Conservation (phyloP, 495 filamentous ascomycete species). For the Hypoxylon perforatum region DNA sequence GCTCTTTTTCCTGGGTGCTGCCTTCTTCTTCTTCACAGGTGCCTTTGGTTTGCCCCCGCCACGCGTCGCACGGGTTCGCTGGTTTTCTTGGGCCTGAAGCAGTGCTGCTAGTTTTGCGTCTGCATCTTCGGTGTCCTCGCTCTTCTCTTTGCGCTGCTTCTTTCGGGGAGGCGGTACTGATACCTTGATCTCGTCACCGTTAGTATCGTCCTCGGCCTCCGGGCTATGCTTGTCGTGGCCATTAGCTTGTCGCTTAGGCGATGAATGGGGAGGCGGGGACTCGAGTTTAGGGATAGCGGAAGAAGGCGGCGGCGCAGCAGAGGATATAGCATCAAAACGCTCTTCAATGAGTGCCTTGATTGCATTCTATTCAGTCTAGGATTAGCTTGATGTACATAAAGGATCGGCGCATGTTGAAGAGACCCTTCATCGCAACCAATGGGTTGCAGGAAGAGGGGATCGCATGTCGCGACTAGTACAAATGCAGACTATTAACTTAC, state of each 20-base stretch:
- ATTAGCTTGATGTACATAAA: slow-evolving; percentile 15
- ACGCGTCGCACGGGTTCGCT: slow-evolving; percentile 74
- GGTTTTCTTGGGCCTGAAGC: slow-evolving; percentile 92
- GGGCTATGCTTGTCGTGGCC: slow-evolving; percentile 44
- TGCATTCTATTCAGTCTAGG: slow-evolving; percentile 64
- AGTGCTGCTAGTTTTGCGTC: slow-evolving; percentile 87
- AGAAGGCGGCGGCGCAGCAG: slow-evolving; percentile 52
- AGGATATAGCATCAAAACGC: slow-evolving; percentile 85
- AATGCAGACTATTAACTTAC: slow-evolving; percentile 56
- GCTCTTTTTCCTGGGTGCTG: slow-evolving; percentile 68
- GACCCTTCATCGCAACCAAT: too few species aligned
- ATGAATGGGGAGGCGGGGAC: slow-evolving; percentile 24
- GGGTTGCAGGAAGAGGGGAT: not conserved
- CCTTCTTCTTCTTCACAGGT: slow-evolving; percentile 71
- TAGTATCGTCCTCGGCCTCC: slow-evolving; percentile 43
- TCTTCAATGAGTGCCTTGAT: slow-evolving; percentile 87
- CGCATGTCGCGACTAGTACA: not conserved
- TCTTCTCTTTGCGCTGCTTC: slow-evolving; percentile 67
- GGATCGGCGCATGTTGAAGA: not conserved
- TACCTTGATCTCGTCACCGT: slow-evolving; percentile 61
- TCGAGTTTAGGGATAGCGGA: slow-evolving; percentile 45
- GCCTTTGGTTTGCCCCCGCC: slow-evolving; percentile 68
- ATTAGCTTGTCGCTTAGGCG: slow-evolving; percentile 44
- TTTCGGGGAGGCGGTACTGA: slow-evolving; percentile 63
- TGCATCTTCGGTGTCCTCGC: slow-evolving; percentile 66